Evolutionary conservation across 495 filamentous ascomycete genomes (phyloP), one percentile per base, ranked within the genome.

Genomic region (Hypoxylon crocopeplum): DNA sequence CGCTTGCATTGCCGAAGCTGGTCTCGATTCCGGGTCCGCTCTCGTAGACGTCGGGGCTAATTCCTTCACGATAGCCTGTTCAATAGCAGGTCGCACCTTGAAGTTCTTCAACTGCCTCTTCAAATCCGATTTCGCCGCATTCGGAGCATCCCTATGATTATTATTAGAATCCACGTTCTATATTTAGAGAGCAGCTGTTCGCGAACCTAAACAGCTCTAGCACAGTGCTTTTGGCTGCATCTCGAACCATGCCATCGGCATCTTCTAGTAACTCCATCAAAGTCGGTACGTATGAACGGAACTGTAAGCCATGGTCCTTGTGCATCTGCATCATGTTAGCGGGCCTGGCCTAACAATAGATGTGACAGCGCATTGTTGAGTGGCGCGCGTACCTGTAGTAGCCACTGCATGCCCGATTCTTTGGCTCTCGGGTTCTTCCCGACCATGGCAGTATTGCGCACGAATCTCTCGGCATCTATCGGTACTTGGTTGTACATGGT

Each of bases 231-330:
- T 95, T 95, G 21, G 93, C 90, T 25, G 83, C 80, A 55, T 96
- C 91, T 70, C 93, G 84, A 40, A 98, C 92, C 65, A 82, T 83
- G 42, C 86, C 86, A 69, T 96, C 94, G 6, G 93, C 87, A 72
- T 97, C 91, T 71, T 98, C 93, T 20, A 98, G 76, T 56, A 91
- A 81, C 39, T 90, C 86, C 68, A 97, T 92, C 42, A 98, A 75
- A 7, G 79, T 82, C 3, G 91, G 87, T 0, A 95, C 91, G 72
- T 92, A 95, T 62, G 79, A 75, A 39, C 90, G 86, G 74, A 97
- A 96, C 41, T 86, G 84, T 59, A 97, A 75, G 17, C 83, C 84
- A 42, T 88, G 82, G 34, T 88, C 86, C 64, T 85, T 86, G 60
- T 89, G 86, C 87, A 91, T 93, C 87, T 92, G 64, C 11, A 56